Evolutionary conservation across 2,329 filamentous ascomycete species (phyloP).

Genomic region (Grosmannia huntii): DNA sequence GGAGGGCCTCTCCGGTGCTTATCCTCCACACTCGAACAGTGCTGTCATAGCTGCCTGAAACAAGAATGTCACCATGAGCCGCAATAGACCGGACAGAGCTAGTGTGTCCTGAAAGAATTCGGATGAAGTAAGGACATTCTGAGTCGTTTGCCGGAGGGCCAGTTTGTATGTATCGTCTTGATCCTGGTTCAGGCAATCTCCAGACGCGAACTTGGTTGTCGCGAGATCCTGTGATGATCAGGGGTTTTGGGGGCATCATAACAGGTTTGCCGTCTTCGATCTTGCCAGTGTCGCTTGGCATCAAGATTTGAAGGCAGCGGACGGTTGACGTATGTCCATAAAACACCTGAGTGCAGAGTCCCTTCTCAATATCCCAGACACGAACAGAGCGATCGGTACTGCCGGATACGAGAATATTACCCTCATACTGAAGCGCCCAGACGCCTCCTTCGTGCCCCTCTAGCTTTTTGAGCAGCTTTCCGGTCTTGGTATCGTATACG

Average conservation of each 20-base stretch:
- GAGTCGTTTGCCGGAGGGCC: conserved; percentile 59
- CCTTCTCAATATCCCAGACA: conserved; percentile 97
- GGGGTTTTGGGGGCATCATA: conserved; percentile 84
- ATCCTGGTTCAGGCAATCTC: conserved; percentile 74
- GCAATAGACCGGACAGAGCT: conserved; percentile 95
- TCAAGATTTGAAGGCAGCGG: conserved; percentile 84
- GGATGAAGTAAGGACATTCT: conserved; percentile 91
- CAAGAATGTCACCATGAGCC: conserved; percentile 86
- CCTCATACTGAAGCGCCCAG: conserved; percentile 94
- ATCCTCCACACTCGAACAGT: conserved; percentile 96
- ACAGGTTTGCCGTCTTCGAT: conserved; percentile 59
- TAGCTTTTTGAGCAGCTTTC: conserved; percentile 67
- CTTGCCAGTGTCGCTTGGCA: conserved; percentile 67
- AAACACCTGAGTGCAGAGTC: conserved; percentile 87
- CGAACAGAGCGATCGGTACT: conserved; percentile 95
- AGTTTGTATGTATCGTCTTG: conserved; percentile 66
- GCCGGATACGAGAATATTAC: conserved; percentile 87
- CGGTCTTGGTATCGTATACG: conserved; percentile 94
- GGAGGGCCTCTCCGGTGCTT: conserved; percentile 78
- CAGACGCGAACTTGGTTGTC: conserved; percentile 91
- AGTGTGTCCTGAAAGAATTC: conserved; percentile 71
- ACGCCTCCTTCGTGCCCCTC: conserved; percentile 94
- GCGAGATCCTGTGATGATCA: conserved; percentile 94
- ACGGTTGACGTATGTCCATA: conserved; percentile 97
- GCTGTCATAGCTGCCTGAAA: conserved; percentile 93